Evolutionary conservation across 352 stramenopile species (phyloP).

Genomic region (Phytophthora idaei): DNA sequence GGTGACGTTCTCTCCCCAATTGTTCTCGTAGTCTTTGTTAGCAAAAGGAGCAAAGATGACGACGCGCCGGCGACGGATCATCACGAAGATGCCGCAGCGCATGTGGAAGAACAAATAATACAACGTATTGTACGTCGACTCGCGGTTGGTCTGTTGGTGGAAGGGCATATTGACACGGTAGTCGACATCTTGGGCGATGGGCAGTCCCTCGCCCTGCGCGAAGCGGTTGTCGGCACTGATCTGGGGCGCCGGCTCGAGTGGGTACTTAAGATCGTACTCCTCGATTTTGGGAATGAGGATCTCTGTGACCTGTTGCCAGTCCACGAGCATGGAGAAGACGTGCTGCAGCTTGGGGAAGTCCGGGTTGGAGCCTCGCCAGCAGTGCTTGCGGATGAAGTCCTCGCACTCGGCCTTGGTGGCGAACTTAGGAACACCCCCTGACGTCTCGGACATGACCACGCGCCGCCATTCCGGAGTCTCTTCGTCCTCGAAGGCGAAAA

Average conservation of each 20-base stretch:
- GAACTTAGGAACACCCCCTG: constrained; percentile 85
- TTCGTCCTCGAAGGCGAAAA: constrained; percentile 90
- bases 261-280: constrained; percentile 75
- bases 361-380: constrained; percentile 88
- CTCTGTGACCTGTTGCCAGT: constrained; percentile 84
- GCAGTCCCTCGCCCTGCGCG: constrained; percentile 50
- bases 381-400: constrained; percentile 89
- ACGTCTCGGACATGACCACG: constrained; percentile 68
- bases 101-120: constrained; percentile 99
- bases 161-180: constrained; percentile 93
- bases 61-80: constrained; percentile 95
- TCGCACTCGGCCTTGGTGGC: constrained; percentile 88
- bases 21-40: constrained; percentile 98
- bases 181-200: constrained; percentile 65
- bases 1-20: constrained; percentile 93
- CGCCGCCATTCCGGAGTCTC: constrained; percentile 80
- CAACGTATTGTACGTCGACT: constrained; percentile 95
- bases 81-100: constrained; percentile 98
- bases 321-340: constrained; percentile 92
- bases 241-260: constrained; percentile 38
- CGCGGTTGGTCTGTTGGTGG: constrained; percentile 85
- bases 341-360: constrained; percentile 92
- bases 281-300: constrained; percentile 82
- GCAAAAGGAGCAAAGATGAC: constrained; percentile 98
- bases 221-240: constrained; percentile 71